Evolutionary conservation across 2,329 filamentous ascomycete species (phyloP), one percentile per base, ranked within the genome.

Genomic region (Fusarium gaditjirri): DNA sequence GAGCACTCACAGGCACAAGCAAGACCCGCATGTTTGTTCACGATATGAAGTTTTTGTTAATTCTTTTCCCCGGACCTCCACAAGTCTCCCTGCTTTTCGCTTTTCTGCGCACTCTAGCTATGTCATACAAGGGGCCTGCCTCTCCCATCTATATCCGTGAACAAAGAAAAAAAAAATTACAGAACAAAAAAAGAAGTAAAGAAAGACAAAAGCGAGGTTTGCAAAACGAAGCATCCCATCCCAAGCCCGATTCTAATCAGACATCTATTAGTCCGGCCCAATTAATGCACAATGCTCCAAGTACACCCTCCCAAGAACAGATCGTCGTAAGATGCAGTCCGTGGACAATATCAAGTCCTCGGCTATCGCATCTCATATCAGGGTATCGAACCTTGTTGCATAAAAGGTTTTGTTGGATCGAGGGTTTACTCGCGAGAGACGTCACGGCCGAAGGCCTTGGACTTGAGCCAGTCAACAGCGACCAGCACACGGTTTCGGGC

Each of bases 401-500:
- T 74, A 70, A 65, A 56, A 76, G 63, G 52, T 65, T 66, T 68
- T 69, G 54, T 74, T 52, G 54, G 49, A 63, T 71, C 61, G 61
- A 63, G 29, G 61, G 39, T 65, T 81, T 90, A 95, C 84, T 95
- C 93, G 78, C 93, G 89, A 47, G 93, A 95, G 56, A 98, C 94
- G 79, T 99, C 96, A 81, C 96, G 94, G 70, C 96, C 96, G 80
- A 99, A 99, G 68, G 96, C 85, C 87, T 97, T 97, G 76, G 95
- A 94, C 89, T 99, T 99, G 82, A 95, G 83, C 96, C 96, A 99
- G 85, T 99, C 96, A 78, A 97, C 87, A 73, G 94, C 86, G 77
- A 99, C 96, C 56, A 99, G 89, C 77, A 98, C 90, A 81, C 96
- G 92, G 87, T 99, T 99, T 78, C 96, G 94, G 70, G 94, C 94